Evolutionary conservation across 345 rosid genomes (phyloP), one percentile per base, ranked within the genome.

Genomic region (Cardiospermum halicacabum): DNA sequence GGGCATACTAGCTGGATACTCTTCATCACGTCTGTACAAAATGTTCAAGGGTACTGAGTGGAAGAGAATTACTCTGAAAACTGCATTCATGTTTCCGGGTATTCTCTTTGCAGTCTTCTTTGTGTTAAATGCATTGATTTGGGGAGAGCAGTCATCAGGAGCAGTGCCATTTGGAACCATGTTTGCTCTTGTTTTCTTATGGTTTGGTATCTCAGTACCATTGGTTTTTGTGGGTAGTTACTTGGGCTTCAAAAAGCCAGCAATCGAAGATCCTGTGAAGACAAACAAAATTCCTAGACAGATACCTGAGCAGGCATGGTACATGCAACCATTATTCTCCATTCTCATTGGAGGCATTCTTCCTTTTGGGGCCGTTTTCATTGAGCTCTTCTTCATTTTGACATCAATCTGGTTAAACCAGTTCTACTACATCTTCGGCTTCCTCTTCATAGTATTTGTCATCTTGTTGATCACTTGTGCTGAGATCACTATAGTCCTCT

Each of bases 131-230:
- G 91, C 88, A 15, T 80, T 93, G 37, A 90, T 93, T 6, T 93
- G 97, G 97, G 97, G 93, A 59, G 98, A 93, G 76, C 81, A 82
- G 55, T 93, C 98, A 19, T 93, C 98, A 36, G 98, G 98, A 53
- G 97, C 98, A 21, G 89, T 93, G 49, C 98, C 98, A 0, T 93
- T 93, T 55, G 92, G 98, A 70, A 93, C 98, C 22, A 90, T 93
- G 98, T 84, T 92, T 74, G 97, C 97, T 60, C 91, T 92, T 39
- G 86, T 93, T 64, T 88, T 91, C 86, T 75, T 93, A 54, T 93
- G 98, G 98, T 93, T 93, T 45, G 97, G 98, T 39, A 93, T 93
- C 75, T 93, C 98, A 13, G 98, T 89, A 28, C 98, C 98, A 54
- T 78, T 93, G 69, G 98, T 85, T 67, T 93, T 93, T 54, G 91